These are phyloP conservation scores for Haberlea rhodopensis DNA, from an alignment of 257 asterid genomes.

Conservation along the genomic window DNA sequence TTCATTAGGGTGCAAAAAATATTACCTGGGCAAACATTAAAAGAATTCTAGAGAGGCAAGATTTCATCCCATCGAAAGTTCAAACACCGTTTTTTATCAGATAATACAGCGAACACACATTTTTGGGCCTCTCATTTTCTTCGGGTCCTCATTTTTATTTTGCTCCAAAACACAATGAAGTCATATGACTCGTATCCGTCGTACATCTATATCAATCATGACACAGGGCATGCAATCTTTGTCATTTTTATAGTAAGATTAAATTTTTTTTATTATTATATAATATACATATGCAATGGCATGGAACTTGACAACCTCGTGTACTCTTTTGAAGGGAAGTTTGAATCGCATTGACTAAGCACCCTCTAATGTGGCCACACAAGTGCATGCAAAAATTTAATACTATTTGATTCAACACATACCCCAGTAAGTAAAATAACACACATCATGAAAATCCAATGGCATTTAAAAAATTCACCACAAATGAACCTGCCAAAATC, in stretches of 20 bases:
- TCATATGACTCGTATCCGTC: too few relatives aligned
- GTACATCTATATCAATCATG: background rate
- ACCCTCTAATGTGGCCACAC: background rate
- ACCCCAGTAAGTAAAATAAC: background rate
- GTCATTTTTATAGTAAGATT: background rate
- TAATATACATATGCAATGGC: background rate
- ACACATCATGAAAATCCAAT: background rate
- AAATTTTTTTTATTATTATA: too few relatives aligned
- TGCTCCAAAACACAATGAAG: too few relatives aligned
- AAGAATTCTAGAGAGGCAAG: background rate
- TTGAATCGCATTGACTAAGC: background rate
- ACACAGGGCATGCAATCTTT: background rate
- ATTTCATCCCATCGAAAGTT: background rate
- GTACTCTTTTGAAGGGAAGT: background rate
- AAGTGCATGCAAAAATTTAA: background rate
- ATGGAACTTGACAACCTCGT: background rate
- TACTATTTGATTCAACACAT: background rate
- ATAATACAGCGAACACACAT: background rate
- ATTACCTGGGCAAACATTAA: background rate
- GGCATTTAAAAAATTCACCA: background rate
- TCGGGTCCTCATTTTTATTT: background rate
- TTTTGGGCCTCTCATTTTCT: background rate
- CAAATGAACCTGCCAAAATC: background rate
- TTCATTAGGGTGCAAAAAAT: slow-evolving; percentile 25
- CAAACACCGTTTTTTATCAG: background rate